Conservation (phyloP, 2,329 filamentous ascomycete genomes). For the Huntiella moniliformis region DNA sequence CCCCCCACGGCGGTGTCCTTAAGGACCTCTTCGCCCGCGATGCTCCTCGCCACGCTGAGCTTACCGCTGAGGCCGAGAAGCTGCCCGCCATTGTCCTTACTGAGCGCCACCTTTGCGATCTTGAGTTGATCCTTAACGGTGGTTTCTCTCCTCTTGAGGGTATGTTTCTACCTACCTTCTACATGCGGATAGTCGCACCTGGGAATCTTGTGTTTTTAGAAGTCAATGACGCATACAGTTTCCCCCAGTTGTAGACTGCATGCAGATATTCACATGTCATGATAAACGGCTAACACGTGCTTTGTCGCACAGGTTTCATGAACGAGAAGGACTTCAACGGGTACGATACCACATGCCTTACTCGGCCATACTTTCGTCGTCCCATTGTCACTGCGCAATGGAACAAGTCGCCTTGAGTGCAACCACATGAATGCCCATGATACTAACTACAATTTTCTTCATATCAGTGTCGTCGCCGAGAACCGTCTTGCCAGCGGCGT, state of each 20-base stretch:
- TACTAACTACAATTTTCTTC: constrained; percentile 1
- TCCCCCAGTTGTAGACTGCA: no score
- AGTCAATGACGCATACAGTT: neutral
- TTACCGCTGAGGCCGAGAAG: constrained; percentile 65
- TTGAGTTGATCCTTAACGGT: constrained; percentile 92
- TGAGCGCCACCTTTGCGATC: constrained; percentile 92
- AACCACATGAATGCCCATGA: neutral
- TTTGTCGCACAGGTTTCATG: constrained; percentile 57
- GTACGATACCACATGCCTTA: constrained; percentile 27
- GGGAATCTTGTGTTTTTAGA: no score
- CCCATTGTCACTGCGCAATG: neutral
- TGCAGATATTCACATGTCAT: neutral
- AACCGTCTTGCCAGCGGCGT: constrained; percentile 73
- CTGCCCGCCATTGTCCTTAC: constrained; percentile 70
- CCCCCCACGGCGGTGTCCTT: constrained; percentile 74
- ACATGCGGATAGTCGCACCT: no score
- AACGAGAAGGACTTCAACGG: constrained; percentile 92
- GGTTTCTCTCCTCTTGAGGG: constrained; percentile 96
- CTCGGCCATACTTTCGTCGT: neutral
- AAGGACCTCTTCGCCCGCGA: constrained; percentile 96
- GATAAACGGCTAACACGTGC: neutral
- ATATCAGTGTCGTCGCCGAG: constrained; percentile 61
- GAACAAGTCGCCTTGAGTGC: no score
- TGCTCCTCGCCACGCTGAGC: constrained; percentile 60
- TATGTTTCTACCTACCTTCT: constrained; percentile 24